Evolutionary conservation across 2,329 filamentous ascomycete species (phyloP), one percentile per base, ranked within the genome.

Genomic region (Coniella vitis): DNA sequence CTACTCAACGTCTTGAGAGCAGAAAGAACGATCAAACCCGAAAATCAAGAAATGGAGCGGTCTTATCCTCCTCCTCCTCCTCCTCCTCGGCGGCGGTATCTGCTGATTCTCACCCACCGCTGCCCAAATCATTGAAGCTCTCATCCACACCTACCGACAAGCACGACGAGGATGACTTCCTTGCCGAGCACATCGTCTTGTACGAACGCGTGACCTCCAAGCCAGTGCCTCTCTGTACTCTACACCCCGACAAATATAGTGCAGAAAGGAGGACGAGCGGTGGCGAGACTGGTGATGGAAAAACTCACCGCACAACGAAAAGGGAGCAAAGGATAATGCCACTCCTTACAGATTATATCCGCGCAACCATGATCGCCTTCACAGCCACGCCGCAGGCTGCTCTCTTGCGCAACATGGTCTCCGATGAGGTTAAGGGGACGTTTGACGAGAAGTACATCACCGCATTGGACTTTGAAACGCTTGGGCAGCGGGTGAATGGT

Each of bases 321-420:
- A 29, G 10, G 10, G 25, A 10, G 5, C 5, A 29, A 29, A 29
- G 25, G 25, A 29, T 29, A 29, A 5, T 10, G 25, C 25, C 10
- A 10, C 14, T 49, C 4, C 42, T 49, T 14, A 49, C 48, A 8
- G 29, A 21, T 7, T 49, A 49, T 37, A 36, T 41, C 13, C 38
- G 48, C 31, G 48, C 37, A 9, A 49, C 38, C n/a, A 49, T 47
- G 42, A 13, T 25, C 25, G 48, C 42, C 9, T 42, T 49, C 31
- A 38, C 48, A 1, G 25, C 29, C 16, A 49, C 42, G 29, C 48
- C 48, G 2, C 48, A 49, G 19, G 37, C 48, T 20, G 45, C 25
- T 21, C 1, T 47, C 14, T 22, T 47, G 19, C 42, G 21, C 17
- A 49, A 41, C 16, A 41, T 49, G 42, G 37, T 47, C 3, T 31